Evolutionary conservation across 768 basidiomycete species (phyloP).

Genomic region (Phylloporus arenicola): DNA sequence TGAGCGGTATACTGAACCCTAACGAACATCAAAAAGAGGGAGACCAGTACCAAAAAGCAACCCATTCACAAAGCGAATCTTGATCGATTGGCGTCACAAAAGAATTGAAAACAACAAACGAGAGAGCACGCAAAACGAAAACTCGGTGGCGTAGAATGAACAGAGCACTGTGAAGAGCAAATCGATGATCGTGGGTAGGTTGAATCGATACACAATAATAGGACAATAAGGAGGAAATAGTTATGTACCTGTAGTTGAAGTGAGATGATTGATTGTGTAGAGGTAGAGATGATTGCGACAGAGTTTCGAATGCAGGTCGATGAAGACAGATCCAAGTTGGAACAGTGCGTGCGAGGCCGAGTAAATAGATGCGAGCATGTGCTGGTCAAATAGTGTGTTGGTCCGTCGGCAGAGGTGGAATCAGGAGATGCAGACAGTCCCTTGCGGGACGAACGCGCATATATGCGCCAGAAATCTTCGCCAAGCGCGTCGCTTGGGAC

Average conservation of each 20-base stretch:
- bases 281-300: conserved; percentile 12
- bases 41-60: conserved; percentile 12
- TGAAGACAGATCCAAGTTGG: conserved; percentile 18
- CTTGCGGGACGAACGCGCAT: conserved; percentile 1
- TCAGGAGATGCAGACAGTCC: not conserved
- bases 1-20: conserved; percentile 4
- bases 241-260: conserved; percentile 19
- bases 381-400: conserved; percentile 17
- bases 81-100: not conserved
- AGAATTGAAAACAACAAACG: conserved; percentile 14
- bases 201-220: conserved; percentile 24
- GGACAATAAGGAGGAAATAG: conserved; percentile 25
- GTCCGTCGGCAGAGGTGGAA: conserved; percentile 7
- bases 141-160: conserved; percentile 5
- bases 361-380: conserved; percentile 27
- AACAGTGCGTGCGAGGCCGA: conserved; percentile 13
- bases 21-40: conserved; percentile 13
- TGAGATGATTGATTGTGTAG: not conserved
- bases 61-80: conserved; percentile 19
- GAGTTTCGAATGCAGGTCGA: conserved; percentile 15
- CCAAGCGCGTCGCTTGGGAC: not conserved
- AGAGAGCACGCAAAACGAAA: conserved; percentile 19
- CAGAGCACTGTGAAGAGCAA: conserved; percentile 11
- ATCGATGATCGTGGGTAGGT: conserved; percentile 11
- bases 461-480: conserved; percentile 6